Evolutionary conservation across 2,329 filamentous ascomycete genomes (phyloP), one percentile per base, ranked within the genome.

Genomic region (Diplodia mutila): DNA sequence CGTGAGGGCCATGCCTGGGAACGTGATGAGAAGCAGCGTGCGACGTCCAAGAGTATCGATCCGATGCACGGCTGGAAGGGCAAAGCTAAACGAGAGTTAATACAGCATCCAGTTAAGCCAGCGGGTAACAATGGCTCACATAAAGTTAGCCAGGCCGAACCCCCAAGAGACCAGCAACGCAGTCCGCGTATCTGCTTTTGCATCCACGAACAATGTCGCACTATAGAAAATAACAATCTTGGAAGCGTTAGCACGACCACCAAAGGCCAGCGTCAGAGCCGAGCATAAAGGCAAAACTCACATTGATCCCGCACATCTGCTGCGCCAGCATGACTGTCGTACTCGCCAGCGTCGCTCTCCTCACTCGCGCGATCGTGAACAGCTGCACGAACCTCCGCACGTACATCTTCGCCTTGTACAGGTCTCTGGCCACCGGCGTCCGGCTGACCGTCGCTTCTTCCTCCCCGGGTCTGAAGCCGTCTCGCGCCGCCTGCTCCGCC

Each of bases 1-100:
- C 71, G 84, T 83, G 16, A 85, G 79, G 48, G 75, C 76, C 82
- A 84, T 83, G 1, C 81, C 69, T 0, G 82, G 82, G 72, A 83
- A 83, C 1, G 82, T 84, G 51, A 78, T 78, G 2, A 83, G 78
- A 27, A 75, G 78, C 7, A 84, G 70, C 53, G 78, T 81, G 37
- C 81, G 75, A 2, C 82, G 78, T 8, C 81, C 68, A 8, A 68
- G 68, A 9, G 61, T 80, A 61, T 80, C 81, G 68, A 84, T 84
- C n/a, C 80, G 78, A 72, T 80, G 83, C 27, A 82, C 74, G 2
- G 81, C 80, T 0, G 82, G 82, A 46, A 80, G 78, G 4, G 82
- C 81, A 68, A 81, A 82, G 39, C 65, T 67, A 11, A 32, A 34
- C 4, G 8, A 3, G 7, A 18, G 25, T 65, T 2, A 46, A 1